Base-by-base conservation (phyloP, 2,329 filamentous ascomycete genomes). In the Teratosphaeria destructans region DNA sequence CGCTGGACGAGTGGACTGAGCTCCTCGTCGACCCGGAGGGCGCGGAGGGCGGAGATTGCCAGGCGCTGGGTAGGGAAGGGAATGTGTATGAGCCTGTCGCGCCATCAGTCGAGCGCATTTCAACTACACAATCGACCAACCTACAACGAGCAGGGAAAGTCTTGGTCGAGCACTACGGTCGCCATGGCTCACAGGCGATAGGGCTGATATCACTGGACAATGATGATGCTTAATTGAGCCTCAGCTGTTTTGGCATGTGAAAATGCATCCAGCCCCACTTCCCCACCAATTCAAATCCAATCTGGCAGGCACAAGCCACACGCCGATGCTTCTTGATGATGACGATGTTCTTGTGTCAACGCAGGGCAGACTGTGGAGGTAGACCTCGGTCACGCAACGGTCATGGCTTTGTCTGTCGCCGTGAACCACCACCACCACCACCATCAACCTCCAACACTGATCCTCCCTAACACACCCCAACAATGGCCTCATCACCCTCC, bases 21-120 rank as follows among this genome's bases (percentile, higher is more conserved):
- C 73, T 99, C 94, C 62, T 86, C 82, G 75, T 99, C 94, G 66
- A 97, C 92, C 60, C 86, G 80, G 52, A 97, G 81, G 47, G 90
- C 84, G 66, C 83, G 82, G 39, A 89, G 81, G 52, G 93, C 91
- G 55, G 88, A 85, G 54, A 80, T 81, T 57, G 93, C 91, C 54
- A 96, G 85, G 63, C 89, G 87, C 39, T 85, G 73, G 49, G 86
- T 89, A 23, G 92, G 92, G 71, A 97, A 88, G 53, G 94, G 93
- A 61, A 94, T 81, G 67, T 85, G 80, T 63, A 96, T 82, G 61
- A 82, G 84, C 68, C 89, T 92, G 1, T 26, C 26, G 16, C 26
- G 23, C 59, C 16, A 49, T 49, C 43, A 49, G 43, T 49, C 43
- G 37, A 57, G 55, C 60, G n/a, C 47, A 7, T 47, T 3, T 19